Base-by-base conservation (phyloP, 2,329 filamentous ascomycete species). In the Aureobasidium sp. region DNA sequence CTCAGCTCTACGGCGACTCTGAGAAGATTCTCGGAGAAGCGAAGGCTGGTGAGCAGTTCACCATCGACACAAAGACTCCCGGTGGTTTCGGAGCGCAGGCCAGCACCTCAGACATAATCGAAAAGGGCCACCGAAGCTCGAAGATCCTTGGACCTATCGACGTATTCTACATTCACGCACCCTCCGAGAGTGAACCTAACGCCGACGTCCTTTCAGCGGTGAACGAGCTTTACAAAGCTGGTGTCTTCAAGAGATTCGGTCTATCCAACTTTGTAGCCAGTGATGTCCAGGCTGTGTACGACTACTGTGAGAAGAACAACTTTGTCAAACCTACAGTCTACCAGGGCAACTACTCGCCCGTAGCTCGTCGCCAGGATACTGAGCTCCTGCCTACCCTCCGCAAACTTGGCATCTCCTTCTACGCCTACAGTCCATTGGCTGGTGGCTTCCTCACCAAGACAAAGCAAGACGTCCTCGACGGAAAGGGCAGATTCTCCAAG, bases 31-130 rank as follows among this genome's bases (percentile, higher is more conserved):
- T 81, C 0, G 78, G 79, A 53, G 62, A 73, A 21, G 64, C 70
- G 34, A 69, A 73, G 4, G 77, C 75, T 15, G 72, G 73, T 36
- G 70, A 75, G 1, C 66, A 71, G 37, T 80, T 81, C 68, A 69
- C 65, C 41, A 73, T 81, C 65, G 77, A 79, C 68, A 80, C 77
- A 50, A 81, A 81, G 64, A 69, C 74, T 37, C 63, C 66, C 8
- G 73, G 72, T 13, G 77, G 77, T 27, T 76, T 76, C 63, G 62
- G 75, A 47, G 63, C 70, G 47, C 66, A 74, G 48, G 70, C 69
- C 65, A 70, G 73, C 39, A 66, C 67, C 13, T 71, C 76, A 5
- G 71, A 71, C 42, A 8, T 13, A 25, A 53, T 48, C 37, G 11
- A 47, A 25, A 42, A 36, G 16, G 47, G 34, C 2, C 36, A 44